These are phyloP conservation scores for Leccinum incarnatum DNA, from an alignment of 768 basidiomycete genomes.

Conservation along the genomic window DNA sequence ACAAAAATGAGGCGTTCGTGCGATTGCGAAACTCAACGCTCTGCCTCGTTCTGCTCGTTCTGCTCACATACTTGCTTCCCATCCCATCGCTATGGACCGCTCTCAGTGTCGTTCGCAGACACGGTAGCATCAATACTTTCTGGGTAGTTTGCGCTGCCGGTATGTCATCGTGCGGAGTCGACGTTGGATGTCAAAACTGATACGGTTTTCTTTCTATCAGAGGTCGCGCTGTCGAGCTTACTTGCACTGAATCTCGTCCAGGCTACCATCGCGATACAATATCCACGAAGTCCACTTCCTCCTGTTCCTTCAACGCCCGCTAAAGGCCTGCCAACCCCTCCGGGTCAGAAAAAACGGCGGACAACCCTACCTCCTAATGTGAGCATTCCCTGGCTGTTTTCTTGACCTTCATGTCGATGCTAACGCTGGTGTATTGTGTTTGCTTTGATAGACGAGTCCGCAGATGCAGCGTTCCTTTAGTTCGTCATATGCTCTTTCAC, in stretches of 20 bases:
- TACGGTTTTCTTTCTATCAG: conserved; percentile 13
- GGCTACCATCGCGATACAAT: conserved; percentile 34
- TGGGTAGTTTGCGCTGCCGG: conserved; percentile 33
- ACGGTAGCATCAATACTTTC: conserved; percentile 1
- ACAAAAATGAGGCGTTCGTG: conserved; percentile 37
- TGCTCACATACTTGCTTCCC: conserved; percentile 39
- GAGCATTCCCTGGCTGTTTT: conserved; percentile 1
- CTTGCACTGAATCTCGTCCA: conserved; percentile 37
- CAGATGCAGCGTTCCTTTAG: conserved; percentile 28
- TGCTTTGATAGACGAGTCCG: conserved; percentile 20
- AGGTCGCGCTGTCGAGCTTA: conserved; percentile 29
- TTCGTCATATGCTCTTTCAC: conserved; percentile 31
- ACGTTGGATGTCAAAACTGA: background rate
- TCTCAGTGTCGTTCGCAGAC: conserved; percentile 29
- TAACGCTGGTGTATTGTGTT: background rate
- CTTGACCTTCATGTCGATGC: background rate
- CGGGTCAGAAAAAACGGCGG: conserved; percentile 28
- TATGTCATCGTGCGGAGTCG: conserved; percentile 10
- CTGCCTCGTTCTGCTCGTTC: conserved; percentile 29
- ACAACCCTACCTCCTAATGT: conserved; percentile 24
- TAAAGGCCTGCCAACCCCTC: conserved; percentile 22
- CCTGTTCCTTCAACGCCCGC: conserved; percentile 25
- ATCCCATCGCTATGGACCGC: conserved; percentile 38
- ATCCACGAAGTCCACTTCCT: conserved; percentile 33
- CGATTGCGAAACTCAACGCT: conserved; percentile 39